Base-by-base conservation (phyloP, 2,329 filamentous ascomycete genomes). In the Ceratocystis smalleyi region DNA sequence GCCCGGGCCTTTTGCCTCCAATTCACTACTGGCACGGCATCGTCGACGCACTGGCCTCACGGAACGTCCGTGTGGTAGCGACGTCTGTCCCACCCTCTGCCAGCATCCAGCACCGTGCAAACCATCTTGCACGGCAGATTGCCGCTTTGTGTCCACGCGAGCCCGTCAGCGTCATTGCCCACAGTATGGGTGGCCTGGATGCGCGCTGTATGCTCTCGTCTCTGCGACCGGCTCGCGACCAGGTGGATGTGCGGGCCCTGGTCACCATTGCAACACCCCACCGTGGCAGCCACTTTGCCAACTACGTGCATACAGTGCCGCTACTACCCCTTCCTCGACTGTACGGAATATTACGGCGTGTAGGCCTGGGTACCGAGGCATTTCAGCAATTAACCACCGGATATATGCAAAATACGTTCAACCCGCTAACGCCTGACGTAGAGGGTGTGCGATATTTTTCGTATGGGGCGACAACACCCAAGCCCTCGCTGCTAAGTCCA, bases 151-250 rank as follows among this genome's bases (percentile, higher is more conserved):
- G 17, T 55, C 54, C 64, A 3, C 77, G 77, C 19, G 75, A 74
- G 67, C 82, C 85, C 61, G 89, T 96, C 68, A 89, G 89, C 71
- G 88, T 96, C 66, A 78, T 91, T 22, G 83, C 83, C 49, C 87
- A 91, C 74, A 82, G 78, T 68, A 85, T 85, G 83, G 83, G 84
- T 59, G 83, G 84, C 1, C 76, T 87, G 2, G 84, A 86, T 71
- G 80, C 83, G 8, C 77, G 84, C 57, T 84, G 84, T 72, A 84
- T 86, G 82, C 81, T 86, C 63, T 81, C 82, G 24, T 76, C 77
- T 61, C 74, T 85, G 12, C 74, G 74, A 51, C 80, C 79, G 0
- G 71, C 73, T 27, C 72, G 74, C 49, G 5, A 15, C 15, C 24
- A 35, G 27, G 74, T 82, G 22, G 70, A 74, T 19, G 78, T 83